Conservation (phyloP, 2,329 filamentous ascomycete species). For the Lasiodiplodia sp. region DNA sequence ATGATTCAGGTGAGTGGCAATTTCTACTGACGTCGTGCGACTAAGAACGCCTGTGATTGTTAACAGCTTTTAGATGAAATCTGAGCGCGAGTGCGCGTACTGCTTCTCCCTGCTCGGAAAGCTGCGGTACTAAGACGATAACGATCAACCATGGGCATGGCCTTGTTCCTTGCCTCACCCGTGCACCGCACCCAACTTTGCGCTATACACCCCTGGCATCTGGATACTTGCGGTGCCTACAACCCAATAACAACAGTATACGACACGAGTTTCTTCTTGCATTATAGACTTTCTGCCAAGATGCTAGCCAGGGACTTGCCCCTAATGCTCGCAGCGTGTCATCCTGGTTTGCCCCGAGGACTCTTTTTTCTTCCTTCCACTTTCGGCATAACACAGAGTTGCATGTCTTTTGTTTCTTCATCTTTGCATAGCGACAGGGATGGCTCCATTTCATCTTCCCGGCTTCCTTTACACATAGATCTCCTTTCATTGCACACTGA, state of each 20-base stretch:
- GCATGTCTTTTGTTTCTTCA: not conserved
- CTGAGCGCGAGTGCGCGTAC: slow-evolving; percentile 57
- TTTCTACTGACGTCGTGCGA: not conserved
- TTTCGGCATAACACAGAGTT: not conserved
- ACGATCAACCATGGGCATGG: not conserved
- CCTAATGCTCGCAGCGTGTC: not conserved
- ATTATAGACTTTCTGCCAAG: slow-evolving; percentile 1
- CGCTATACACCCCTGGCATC: not conserved
- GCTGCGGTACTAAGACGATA: slow-evolving; percentile 50
- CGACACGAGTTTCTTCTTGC: not conserved
- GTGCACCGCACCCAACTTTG: not conserved
- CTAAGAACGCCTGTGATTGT: not conserved
- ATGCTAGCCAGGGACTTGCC: not conserved
- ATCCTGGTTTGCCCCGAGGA: not conserved
- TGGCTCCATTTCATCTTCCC: not conserved
- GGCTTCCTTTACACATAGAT: not conserved
- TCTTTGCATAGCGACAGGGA: slow-evolving; percentile 9
- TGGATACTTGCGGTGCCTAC: not conserved
- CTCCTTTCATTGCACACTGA: not conserved
- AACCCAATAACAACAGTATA: not conserved
- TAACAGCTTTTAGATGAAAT: slow-evolving; percentile 47
- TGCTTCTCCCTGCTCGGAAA: slow-evolving; percentile 59
- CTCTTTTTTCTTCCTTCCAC: not conserved
- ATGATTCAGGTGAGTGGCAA: slow-evolving; percentile 65
- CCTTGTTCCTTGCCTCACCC: not conserved